A percentile compares a stretch with the other conserved stretches of the same genome.
phyloP scores from a whole-genome alignment of 2,329 filamentous ascomycete species.

The Microsporum canis region DNA sequence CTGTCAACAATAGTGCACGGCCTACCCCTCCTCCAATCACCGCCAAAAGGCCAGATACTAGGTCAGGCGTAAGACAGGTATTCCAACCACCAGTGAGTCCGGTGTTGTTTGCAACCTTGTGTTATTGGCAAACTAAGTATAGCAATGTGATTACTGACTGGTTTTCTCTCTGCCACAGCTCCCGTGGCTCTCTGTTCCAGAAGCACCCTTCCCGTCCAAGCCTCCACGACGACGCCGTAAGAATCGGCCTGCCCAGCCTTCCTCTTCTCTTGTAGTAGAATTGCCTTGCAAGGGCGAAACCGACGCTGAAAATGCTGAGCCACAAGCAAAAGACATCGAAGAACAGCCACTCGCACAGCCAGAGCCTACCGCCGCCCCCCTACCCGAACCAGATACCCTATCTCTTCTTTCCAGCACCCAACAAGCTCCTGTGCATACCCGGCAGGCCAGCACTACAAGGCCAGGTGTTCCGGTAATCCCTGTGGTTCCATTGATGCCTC shows the following conservation, averaged over 20 bases:
- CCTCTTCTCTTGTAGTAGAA: constrained; percentile 29
- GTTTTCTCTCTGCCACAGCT: constrained; percentile 29
- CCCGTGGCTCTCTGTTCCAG: constrained; percentile 50
- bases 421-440: constrained; percentile 23
- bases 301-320: constrained; percentile 29
- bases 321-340: constrained; percentile 34
- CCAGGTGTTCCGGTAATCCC: constrained; percentile 40
- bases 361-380: constrained; percentile 33
- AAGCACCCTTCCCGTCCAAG: constrained; percentile 43
- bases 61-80: constrained; percentile 14
- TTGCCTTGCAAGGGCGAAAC: constrained; percentile 39
- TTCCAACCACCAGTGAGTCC: constrained; percentile 23
- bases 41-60: constrained; percentile 15
- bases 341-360: neutral
- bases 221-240: constrained; percentile 38
- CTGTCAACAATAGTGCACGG: constrained; percentile 12
- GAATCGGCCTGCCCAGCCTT: constrained; percentile 26
- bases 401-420: constrained; percentile 27
- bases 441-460: constrained; percentile 32
- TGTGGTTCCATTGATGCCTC: constrained; percentile 35
- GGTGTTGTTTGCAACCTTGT: constrained; percentile 10
- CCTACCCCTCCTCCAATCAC: constrained; percentile 13
- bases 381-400: constrained; percentile 47
- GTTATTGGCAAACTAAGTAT: neutral
- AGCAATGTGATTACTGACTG: constrained; percentile 13